Evolutionary conservation across 108 stramenopile species (phyloP).

Genomic region (Conticribra weissflogii): DNA sequence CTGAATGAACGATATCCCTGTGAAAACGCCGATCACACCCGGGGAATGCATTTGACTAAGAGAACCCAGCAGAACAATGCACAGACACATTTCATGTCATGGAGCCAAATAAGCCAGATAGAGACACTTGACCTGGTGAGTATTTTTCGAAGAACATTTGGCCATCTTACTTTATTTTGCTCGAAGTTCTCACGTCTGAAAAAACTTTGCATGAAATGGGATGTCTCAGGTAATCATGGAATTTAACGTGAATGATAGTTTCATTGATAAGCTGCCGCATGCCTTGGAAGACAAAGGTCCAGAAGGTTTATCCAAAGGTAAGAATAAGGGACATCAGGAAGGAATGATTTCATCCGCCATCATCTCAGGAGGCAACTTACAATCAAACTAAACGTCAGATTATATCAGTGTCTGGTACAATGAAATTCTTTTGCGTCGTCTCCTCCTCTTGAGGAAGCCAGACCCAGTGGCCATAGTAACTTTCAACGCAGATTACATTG

Average conservation of each 20-base stretch:
- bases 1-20: conserved; percentile 31
- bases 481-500: conserved; percentile 44
- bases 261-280: conserved; percentile 28
- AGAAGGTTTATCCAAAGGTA: too few relatives aligned
- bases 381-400: conserved; percentile 10
- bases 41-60: conserved; percentile 17
- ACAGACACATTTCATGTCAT: conserved; percentile 26
- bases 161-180: too few relatives aligned
- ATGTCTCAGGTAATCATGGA: too few relatives aligned
- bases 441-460: conserved; percentile 39
- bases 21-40: conserved; percentile 7
- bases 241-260: conserved; percentile 42
- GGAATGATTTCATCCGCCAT: too few relatives aligned
- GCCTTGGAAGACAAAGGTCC: conserved; percentile 36
- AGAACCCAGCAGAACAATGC: conserved; percentile 20
- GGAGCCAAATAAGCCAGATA: conserved; percentile 19
- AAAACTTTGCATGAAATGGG: too few relatives aligned
- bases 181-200: too few relatives aligned
- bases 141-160: too few relatives aligned
- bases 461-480: conserved; percentile 40
- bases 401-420: conserved; percentile 21
- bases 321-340: too few relatives aligned
- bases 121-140: conserved; percentile 34
- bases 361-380: too few relatives aligned
- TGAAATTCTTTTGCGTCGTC: conserved; percentile 26